Percentiles rank a stretch among this genome's conserved stretches.
These are phyloP conservation scores for Periconia macrospinosa DNA, from an alignment of 2,329 filamentous ascomycete genomes.

Conservation along the genomic window DNA sequence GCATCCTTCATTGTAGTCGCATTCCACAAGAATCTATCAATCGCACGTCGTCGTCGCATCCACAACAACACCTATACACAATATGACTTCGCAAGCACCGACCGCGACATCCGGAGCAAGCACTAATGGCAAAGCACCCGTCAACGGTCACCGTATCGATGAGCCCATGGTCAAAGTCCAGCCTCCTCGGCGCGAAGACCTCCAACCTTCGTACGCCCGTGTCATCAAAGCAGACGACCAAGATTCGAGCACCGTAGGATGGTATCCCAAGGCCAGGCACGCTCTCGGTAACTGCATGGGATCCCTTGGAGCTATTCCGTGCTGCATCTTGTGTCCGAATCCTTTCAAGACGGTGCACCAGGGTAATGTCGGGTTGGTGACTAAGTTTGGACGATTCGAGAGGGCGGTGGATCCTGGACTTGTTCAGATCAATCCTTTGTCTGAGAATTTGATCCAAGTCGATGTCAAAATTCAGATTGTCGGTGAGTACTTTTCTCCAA, in stretches of 20 bases:
- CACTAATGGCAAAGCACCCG: slow-evolving; percentile 44
- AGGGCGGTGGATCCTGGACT: slow-evolving; percentile 95
- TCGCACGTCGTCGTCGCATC: neutral
- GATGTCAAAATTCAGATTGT: slow-evolving; percentile 99
- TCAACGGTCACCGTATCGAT: slow-evolving; percentile 16
- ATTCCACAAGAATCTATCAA: too few relatives aligned
- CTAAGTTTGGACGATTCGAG: slow-evolving; percentile 93
- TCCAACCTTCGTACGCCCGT: slow-evolving; percentile 80
- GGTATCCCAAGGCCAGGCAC: slow-evolving; percentile 90
- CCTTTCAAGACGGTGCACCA: slow-evolving; percentile 91
- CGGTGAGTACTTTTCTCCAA: slow-evolving; percentile 44
- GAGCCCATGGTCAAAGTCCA: slow-evolving; percentile 63
- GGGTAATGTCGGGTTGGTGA: slow-evolving; percentile 93
- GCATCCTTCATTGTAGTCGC: neutral
- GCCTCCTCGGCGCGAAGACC: slow-evolving; percentile 78
- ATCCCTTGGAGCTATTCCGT: slow-evolving; percentile 81
- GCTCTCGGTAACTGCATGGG: slow-evolving; percentile 74
- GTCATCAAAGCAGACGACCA: slow-evolving; percentile 63
- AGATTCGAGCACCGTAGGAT: slow-evolving; percentile 74
- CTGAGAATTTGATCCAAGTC: slow-evolving; percentile 84
- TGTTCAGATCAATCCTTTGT: slow-evolving; percentile 95
- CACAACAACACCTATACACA: slow-evolving; percentile 21
- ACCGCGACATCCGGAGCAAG: slow-evolving; percentile 11
- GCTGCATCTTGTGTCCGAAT: slow-evolving; percentile 90
- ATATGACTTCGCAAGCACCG: neutral